Conservation (phyloP, 1,284 basidiomycete species). For the Apiotrichum porosum region DNA sequence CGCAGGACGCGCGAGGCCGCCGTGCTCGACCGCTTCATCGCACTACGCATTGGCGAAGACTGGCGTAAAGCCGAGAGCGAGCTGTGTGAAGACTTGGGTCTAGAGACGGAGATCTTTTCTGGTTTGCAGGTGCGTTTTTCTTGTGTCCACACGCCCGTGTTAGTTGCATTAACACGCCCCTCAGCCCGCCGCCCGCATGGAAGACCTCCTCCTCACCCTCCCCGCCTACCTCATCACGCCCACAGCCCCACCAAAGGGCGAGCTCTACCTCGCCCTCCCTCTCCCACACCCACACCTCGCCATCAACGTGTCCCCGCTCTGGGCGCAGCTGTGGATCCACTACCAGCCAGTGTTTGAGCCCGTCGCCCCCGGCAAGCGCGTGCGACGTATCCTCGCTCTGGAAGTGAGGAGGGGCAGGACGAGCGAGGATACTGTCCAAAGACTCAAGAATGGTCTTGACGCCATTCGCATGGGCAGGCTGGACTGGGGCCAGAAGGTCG, state of each 20-base stretch:
- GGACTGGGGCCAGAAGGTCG: too few species aligned
- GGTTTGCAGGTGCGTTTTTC: slow-evolving; percentile 28
- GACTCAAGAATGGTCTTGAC: too few species aligned
- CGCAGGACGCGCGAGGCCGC: slow-evolving; percentile 33
- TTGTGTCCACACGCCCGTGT: too few species aligned
- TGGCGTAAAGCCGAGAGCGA: slow-evolving; percentile 32
- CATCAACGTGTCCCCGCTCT: slow-evolving; percentile 31
- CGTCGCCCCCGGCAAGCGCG: too few species aligned
- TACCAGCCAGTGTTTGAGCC: too few species aligned
- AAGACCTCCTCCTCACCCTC: slow-evolving; percentile 36
- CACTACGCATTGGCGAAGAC: slow-evolving; percentile 35
- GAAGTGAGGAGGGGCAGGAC: too few species aligned
- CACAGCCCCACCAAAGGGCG: background rate
- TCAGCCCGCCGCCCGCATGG: slow-evolving; percentile 36
- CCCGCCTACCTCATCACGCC: slow-evolving; percentile 20
- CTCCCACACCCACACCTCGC: slow-evolving; percentile 28
- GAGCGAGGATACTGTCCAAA: too few species aligned
- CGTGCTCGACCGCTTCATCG: slow-evolving; percentile 43
- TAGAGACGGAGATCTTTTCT: slow-evolving; percentile 27
- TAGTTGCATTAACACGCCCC: too few species aligned
- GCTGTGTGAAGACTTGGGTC: slow-evolving; percentile 33
- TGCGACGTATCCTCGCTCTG: too few species aligned
- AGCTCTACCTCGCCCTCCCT: slow-evolving; percentile 16
- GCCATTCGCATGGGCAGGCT: too few species aligned
- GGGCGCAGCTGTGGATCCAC: slow-evolving; percentile 23